A percentile compares a stretch with the other conserved stretches of the same genome.
Conservation (phyloP, 2,329 filamentous ascomycete species). For the Aphanocladium album region DNA sequence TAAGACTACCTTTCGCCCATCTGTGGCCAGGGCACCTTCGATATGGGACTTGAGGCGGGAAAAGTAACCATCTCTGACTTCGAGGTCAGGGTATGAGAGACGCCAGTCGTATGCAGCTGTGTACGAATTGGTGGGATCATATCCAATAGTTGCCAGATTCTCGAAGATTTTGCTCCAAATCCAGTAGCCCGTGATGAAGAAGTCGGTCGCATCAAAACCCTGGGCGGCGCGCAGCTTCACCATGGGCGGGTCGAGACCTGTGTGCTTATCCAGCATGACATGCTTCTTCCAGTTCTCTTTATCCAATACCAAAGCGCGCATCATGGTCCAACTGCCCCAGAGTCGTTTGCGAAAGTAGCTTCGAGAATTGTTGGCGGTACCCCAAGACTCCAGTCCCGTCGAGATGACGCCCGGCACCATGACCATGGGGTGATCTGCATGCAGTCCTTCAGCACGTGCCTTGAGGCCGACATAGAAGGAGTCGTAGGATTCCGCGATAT, state of each 20-base stretch:
- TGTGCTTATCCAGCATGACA: slow-evolving; percentile 91
- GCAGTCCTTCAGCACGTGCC: slow-evolving; percentile 72
- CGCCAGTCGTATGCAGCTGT: slow-evolving; percentile 85
- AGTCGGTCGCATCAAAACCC: slow-evolving; percentile 96
- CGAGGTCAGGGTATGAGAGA: slow-evolving; percentile 82
- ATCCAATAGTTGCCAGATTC: slow-evolving; percentile 91
- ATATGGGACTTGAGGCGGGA: slow-evolving; percentile 85
- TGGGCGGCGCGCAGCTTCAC: slow-evolving; percentile 91
- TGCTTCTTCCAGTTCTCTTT: slow-evolving; percentile 94
- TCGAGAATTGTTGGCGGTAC: slow-evolving; percentile 76
- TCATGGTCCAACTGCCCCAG: slow-evolving; percentile 99
- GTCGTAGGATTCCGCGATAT: slow-evolving; percentile 80
- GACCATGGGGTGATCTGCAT: slow-evolving; percentile 81
- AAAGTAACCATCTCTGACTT: slow-evolving; percentile 89
- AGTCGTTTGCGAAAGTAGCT: slow-evolving; percentile 91
- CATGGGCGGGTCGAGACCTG: slow-evolving; percentile 82
- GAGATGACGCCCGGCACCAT: slow-evolving; percentile 99
- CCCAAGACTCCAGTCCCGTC: slow-evolving; percentile 94
- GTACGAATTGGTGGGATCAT: slow-evolving; percentile 75
- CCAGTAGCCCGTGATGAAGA: slow-evolving; percentile 90
- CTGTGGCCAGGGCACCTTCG: slow-evolving; percentile 71
- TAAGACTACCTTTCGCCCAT: slow-evolving; percentile 74
- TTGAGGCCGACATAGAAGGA: slow-evolving; percentile 88
- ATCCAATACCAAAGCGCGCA: slow-evolving; percentile 87
- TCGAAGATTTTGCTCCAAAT: slow-evolving; percentile 99